Evolutionary conservation across 2,329 filamentous ascomycete genomes (phyloP).

Genomic region (Neobulgaria alba): DNA sequence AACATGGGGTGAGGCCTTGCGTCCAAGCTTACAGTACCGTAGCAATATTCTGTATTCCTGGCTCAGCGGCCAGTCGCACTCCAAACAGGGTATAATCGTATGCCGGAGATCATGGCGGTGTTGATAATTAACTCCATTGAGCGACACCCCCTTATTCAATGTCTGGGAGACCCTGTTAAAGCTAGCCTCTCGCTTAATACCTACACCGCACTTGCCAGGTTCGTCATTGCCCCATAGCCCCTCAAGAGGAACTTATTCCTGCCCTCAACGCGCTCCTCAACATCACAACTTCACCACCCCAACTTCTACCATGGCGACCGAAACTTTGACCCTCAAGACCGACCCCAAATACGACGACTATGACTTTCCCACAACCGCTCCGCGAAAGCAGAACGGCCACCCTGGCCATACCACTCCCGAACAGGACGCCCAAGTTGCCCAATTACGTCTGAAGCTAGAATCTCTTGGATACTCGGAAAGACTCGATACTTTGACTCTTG

Average conservation of each 20-base stretch:
- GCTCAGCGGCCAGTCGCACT: too few relatives aligned
- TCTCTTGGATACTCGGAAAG: conserved; percentile 70
- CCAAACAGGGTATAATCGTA: too few relatives aligned
- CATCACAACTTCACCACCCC: conserved; percentile 1
- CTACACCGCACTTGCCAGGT: conserved; percentile 3
- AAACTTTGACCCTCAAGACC: conserved; percentile 35
- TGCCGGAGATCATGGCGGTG: too few relatives aligned
- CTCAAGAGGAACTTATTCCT: not conserved
- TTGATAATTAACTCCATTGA: too few relatives aligned
- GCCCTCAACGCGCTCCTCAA: conserved; percentile 2
- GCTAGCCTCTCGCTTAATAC: conserved; percentile 3
- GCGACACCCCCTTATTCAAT: too few relatives aligned
- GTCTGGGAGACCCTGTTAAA: too few relatives aligned
- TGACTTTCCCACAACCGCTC: conserved; percentile 77
- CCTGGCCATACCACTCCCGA: conserved; percentile 77
- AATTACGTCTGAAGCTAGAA: conserved; percentile 81
- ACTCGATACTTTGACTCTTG: conserved; percentile 86
- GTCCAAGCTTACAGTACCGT: too few relatives aligned
- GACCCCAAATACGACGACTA: conserved; percentile 95
- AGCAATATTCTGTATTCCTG: too few relatives aligned
- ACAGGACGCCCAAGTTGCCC: conserved; percentile 82
- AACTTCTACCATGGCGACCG: too few relatives aligned
- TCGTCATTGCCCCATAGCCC: conserved; percentile 11
- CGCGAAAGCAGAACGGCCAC: conserved; percentile 65
- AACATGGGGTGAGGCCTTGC: too few relatives aligned